Evolutionary conservation across 768 basidiomycete genomes (phyloP).

Genomic region (Piloderma croceum): DNA sequence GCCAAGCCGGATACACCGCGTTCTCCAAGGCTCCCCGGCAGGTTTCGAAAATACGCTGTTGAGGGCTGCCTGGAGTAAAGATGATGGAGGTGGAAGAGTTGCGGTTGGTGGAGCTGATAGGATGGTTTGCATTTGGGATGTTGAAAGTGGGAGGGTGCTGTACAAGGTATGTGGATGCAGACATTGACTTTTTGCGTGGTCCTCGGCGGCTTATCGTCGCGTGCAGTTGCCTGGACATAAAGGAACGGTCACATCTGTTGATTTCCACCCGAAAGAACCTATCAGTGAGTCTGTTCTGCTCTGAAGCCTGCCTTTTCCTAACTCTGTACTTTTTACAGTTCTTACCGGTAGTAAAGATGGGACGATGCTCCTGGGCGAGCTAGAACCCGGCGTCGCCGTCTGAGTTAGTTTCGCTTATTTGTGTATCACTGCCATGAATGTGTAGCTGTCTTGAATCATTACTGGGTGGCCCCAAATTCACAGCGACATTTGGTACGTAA

Average conservation of each 20-base stretch:
- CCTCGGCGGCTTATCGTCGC: background rate
- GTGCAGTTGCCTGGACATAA: conserved; percentile 88
- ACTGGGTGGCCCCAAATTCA: too few species aligned
- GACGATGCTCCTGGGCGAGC: conserved; percentile 88
- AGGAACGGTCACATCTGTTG: conserved; percentile 91
- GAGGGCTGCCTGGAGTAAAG: conserved; percentile 83
- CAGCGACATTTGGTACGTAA: too few species aligned
- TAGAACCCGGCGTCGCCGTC: conserved; percentile 57
- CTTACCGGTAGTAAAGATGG: conserved; percentile 90
- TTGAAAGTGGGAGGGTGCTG: conserved; percentile 65
- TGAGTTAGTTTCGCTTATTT: too few species aligned
- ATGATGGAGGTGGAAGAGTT: conserved; percentile 74
- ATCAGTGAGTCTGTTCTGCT: conserved; percentile 58
- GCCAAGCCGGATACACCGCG: conserved; percentile 74
- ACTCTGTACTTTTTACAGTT: conserved; percentile 40
- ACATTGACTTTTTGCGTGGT: background rate
- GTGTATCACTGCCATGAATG: too few species aligned
- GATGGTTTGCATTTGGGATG: conserved; percentile 84
- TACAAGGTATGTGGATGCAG: conserved; percentile 59
- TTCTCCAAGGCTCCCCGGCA: conserved; percentile 79
- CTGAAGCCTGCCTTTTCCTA: conserved; percentile 1
- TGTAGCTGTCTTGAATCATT: too few species aligned
- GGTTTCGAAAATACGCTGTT: conserved; percentile 89
- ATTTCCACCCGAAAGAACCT: conserved; percentile 94
- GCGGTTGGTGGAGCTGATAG: conserved; percentile 89